phyloP scores from a whole-genome alignment of 2,329 filamentous ascomycete genomes.

The Hyphodiscus sp. region DNA sequence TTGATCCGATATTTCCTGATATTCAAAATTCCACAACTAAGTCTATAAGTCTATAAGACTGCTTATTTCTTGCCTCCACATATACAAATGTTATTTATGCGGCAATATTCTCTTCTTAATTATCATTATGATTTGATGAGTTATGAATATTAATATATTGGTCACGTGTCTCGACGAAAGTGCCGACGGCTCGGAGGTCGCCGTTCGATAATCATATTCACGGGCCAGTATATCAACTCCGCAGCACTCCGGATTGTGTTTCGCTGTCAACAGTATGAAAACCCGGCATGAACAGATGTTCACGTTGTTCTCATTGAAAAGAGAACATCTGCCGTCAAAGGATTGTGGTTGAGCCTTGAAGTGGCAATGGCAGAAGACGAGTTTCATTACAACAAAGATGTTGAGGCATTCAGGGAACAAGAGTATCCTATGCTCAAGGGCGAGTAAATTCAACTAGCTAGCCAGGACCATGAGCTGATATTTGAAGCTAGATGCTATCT shows the following conservation, averaged over 20 bases:
- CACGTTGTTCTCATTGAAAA: slow-evolving; percentile 13
- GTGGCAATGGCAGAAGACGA: slow-evolving; percentile 15
- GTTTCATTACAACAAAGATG: slow-evolving; percentile 46
- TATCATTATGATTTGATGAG: too few species aligned
- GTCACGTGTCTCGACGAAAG: neutral
- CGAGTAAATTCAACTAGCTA: slow-evolving; percentile 26
- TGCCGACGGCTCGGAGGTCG: neutral
- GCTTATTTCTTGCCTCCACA: too few species aligned
- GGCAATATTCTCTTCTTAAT: too few species aligned
- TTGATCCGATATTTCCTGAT: neutral
- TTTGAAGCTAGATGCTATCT: slow-evolving; percentile 34
- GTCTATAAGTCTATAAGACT: too few species aligned
- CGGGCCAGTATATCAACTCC: slow-evolving; percentile 1
- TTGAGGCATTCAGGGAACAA: slow-evolving; percentile 50
- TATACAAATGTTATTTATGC: too few species aligned
- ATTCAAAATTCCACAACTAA: too few species aligned
- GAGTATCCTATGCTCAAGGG: slow-evolving; percentile 69
- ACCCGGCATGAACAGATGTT: slow-evolving; percentile 1
- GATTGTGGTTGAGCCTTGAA: neutral
- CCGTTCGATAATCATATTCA: neutral
- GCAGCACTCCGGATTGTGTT: slow-evolving; percentile 5
- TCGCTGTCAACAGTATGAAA: slow-evolving; percentile 17
- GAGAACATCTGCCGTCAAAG: slow-evolving; percentile 2
- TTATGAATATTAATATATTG: slow-evolving; percentile 1
- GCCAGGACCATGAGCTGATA: slow-evolving; percentile 3